Base-by-base conservation (phyloP, 768 basidiomycete species). In the Kondoa subrosea region DNA sequence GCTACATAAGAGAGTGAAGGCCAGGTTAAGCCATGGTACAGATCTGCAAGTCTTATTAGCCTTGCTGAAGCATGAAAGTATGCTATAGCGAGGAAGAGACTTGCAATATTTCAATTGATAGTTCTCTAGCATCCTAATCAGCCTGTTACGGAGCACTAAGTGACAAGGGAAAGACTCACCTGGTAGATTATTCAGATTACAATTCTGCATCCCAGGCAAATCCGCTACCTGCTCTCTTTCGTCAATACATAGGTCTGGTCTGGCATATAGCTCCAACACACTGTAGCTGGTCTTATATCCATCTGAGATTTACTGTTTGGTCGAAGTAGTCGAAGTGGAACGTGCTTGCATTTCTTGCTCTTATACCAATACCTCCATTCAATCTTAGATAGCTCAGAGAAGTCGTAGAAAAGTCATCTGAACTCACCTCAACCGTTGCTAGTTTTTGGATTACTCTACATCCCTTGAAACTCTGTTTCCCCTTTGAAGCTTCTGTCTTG, bases 1-100 rank as follows among this genome's bases (percentile, higher is more conserved):
- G 91, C 91, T 3, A 96, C 90, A 73, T 87, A 93, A 4, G 89
- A 92, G 25, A 95, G 82, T 69, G 89, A 85, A 0, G 91, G 91
- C 91, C 91, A 96, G 3, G 89, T 90, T 78, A 91, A 80, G 4
- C 83, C 81, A 74, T 92, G 91, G 76, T 90, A 92, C 62, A 92
- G 82, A 80, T 91, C 91, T 92, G 72, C 21, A 26, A 12, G 26
- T 16, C 27, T 16, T 32, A 50, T 8, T 21, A 50, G 40, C 40
- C 21, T 50, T 50, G 40, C 21, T 50, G n/a, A n/a, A n/a, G n/a
- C n/a, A n/a, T n/a, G n/a, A n/a, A n/a, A n/a, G n/a, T n/a, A n/a
- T 50, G 8, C 12, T 2, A 1, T 60, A 33, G 40, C 16, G 32
- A 21, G 8, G 29, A 8, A 29, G 30, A 17, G 15, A 64, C 72